A percentile compares a stretch with the other conserved stretches of the same genome.
Evolutionary conservation across 2,329 filamentous ascomycete genomes (phyloP).

Genomic region (Aureobasidium sp.): DNA sequence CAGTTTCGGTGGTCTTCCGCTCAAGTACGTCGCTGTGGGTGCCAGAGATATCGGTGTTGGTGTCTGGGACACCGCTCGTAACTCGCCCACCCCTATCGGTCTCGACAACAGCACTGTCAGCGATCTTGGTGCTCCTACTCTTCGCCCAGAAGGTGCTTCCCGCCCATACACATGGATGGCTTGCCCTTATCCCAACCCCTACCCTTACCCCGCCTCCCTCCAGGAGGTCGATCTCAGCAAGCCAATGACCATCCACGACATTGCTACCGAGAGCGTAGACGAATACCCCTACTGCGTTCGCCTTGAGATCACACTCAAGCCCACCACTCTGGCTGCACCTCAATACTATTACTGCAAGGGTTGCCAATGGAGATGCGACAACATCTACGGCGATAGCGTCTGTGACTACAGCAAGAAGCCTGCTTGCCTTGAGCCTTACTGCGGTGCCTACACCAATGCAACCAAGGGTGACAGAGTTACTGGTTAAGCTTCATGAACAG

Average conservation of each 20-base stretch:
- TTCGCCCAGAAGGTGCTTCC: not conserved
- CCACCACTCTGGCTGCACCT: not conserved
- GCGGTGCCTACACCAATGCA: not conserved
- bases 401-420: not conserved
- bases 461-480: not conserved
- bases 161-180: not conserved
- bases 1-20: not conserved
- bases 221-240: not conserved
- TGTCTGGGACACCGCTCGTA: not conserved
- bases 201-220: not conserved
- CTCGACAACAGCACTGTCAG: constrained; percentile 1
- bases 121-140: not conserved
- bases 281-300: not conserved
- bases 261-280: not conserved
- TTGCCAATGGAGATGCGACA: not conserved
- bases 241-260: not conserved
- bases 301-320: not conserved
- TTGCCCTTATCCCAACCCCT: not conserved
- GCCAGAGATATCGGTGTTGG: not conserved
- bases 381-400: not conserved
- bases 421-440: not conserved
- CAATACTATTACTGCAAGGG: constrained; percentile 3
- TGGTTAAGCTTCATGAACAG: not conserved
- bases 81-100: not conserved
- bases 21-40: not conserved